Conservation (phyloP, 2,329 filamentous ascomycete genomes). For the Thielaviopsis euricoi region DNA sequence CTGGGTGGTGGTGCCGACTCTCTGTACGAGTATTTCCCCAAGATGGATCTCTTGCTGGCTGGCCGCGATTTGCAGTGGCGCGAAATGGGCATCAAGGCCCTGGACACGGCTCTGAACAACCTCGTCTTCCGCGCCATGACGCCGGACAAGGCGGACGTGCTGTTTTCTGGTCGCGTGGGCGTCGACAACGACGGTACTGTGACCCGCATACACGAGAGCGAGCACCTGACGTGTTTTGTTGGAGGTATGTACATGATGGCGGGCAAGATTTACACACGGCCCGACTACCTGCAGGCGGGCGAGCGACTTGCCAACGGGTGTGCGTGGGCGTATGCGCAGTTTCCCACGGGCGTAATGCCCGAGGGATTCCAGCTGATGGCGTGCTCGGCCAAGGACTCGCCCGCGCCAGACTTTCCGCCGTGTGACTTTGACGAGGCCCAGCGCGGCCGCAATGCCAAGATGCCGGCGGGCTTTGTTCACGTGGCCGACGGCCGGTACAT, state of each 20-base stretch:
- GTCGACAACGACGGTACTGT: background rate
- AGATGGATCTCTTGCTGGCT: conserved; percentile 48
- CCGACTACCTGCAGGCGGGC: conserved; percentile 27
- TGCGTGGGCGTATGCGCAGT: conserved; percentile 38
- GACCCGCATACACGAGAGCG: conserved; percentile 19
- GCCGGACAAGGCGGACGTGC: conserved; percentile 41
- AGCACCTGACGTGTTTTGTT: conserved; percentile 54
- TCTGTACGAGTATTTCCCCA: conserved; percentile 43
- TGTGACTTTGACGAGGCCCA: conserved; percentile 18
- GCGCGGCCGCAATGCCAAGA: conserved; percentile 18
- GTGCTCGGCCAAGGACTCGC: conserved; percentile 23
- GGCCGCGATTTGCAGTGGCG: conserved; percentile 45
- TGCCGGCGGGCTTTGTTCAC: conserved; percentile 46
- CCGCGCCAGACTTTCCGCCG: conserved; percentile 10
- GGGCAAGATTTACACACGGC: conserved; percentile 38
- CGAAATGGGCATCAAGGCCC: conserved; percentile 43
- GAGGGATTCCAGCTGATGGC: conserved; percentile 32
- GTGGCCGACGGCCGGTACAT: conserved; percentile 32
- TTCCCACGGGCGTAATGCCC: conserved; percentile 41
- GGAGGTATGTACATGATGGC: conserved; percentile 56
- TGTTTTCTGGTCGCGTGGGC: conserved; percentile 34
- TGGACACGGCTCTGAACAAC: conserved; percentile 42
- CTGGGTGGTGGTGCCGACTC: conserved; percentile 39
- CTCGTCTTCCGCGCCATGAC: conserved; percentile 56
- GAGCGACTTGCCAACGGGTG: conserved; percentile 36